Conservation (phyloP, 2,329 filamentous ascomycete genomes). For the Curvularia lunata region DNA sequence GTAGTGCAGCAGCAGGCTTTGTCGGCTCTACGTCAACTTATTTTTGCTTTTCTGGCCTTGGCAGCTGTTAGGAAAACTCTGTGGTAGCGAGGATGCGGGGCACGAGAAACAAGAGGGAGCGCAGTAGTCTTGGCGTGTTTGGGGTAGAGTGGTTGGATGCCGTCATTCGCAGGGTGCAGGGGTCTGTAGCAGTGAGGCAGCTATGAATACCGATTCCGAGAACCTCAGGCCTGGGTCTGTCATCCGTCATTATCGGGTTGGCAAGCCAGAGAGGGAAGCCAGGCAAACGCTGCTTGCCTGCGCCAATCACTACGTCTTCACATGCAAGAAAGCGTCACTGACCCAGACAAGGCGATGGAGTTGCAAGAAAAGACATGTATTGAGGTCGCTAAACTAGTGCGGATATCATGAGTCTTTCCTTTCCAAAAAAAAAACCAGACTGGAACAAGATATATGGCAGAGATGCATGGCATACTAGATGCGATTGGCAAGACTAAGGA, state of each 20-base stretch:
- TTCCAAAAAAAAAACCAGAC: neutral
- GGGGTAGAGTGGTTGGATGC: neutral
- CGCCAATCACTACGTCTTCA: no score
- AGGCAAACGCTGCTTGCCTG: neutral
- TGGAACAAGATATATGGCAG: neutral
- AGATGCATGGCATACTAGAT: conserved; percentile 23
- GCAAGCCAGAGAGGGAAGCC: neutral
- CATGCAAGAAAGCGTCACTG: neutral
- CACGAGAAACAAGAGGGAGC: neutral
- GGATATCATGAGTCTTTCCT: conserved; percentile 7
- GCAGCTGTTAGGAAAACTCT: neutral
- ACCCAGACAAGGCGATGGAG: neutral
- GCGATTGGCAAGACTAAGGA: conserved; percentile 25
- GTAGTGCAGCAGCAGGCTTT: neutral
- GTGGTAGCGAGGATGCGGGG: neutral
- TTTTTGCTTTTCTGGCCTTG: no score
- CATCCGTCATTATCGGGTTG: neutral
- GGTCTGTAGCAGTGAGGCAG: neutral
- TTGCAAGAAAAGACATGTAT: neutral
- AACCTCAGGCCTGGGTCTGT: neutral
- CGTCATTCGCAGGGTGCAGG: neutral
- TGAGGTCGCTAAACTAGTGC: neutral
- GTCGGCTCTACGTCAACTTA: neutral
- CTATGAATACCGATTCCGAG: neutral
- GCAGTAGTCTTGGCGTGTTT: neutral